Base-by-base conservation (phyloP, 1,284 basidiomycete genomes). In the Stereum hirsutum region DNA sequence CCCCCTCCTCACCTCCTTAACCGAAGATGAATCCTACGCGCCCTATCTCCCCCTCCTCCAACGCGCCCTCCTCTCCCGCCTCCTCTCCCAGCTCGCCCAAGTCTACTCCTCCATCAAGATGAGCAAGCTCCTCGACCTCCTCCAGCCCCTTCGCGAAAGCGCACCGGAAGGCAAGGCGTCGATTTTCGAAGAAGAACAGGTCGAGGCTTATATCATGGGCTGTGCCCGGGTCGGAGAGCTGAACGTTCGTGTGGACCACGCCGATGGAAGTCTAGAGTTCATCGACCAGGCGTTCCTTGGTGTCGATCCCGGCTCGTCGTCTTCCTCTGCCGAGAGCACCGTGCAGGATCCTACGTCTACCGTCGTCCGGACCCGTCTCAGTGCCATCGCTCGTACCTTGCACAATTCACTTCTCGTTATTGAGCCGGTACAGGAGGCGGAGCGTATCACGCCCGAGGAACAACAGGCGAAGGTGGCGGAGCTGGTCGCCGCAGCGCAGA, bases 11-110 rank as follows among this genome's bases (percentile, higher is more conserved):
- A 65, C 74, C 41, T 60, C 69, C 6, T 77, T 96, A 45, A 70
- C 78, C 2, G 57, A 64, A 6, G 73, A 75, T 44, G 58, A 70
- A 3, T 64, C 70, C 0, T 90, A 87, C 54, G 69, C 82, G 1
- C 78, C 84, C 1, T 99, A 99, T 64, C 78, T 96, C 41, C 80
- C 89, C 33, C 87, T 95, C 47, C 79, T 99, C 42, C 88, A 92
- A 58, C 89, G 87, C 49, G 94, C 95, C 39, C 77, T 98, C 21
- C 81, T 98, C 49, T 93, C 92, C 4, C 86, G 93, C 28, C 76
- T 99, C n/a, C 83, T 99, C 54, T 85, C 85, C 44, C 91, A 96
- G 64, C 82, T 98, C 43, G 88, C 90, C 6, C 89, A 98, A 61
- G 89, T 99, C 15, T 98, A 99, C 66, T 87, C 87, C 39, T 84